A percentile compares a stretch with the other conserved stretches of the same genome.
Conservation (phyloP, 2,329 filamentous ascomycete species). For the Penicillium nordicum region DNA sequence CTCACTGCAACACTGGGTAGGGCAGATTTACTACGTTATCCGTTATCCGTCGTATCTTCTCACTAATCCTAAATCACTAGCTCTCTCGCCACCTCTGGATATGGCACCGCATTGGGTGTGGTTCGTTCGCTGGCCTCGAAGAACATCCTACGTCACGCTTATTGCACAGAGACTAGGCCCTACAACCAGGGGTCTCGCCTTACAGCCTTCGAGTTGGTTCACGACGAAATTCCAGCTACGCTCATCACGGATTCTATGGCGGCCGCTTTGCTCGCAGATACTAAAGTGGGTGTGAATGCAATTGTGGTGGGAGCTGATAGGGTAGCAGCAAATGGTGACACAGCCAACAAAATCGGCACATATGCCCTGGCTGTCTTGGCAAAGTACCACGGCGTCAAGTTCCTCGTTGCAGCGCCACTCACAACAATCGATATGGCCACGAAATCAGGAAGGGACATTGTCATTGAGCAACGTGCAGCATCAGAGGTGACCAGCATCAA, state of each 20-base stretch:
- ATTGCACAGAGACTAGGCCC: constrained; percentile 93
- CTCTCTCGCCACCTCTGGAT: constrained; percentile 94
- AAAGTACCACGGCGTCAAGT: constrained; percentile 82
- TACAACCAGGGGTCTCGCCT: constrained; percentile 97
- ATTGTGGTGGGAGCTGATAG: constrained; percentile 94
- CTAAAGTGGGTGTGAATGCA: constrained; percentile 67
- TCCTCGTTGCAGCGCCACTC: constrained; percentile 88
- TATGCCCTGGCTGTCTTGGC: constrained; percentile 91
- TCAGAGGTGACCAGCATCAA: constrained; percentile 82
- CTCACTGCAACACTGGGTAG: constrained; percentile 95
- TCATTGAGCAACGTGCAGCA: constrained; percentile 81
- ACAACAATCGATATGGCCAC: constrained; percentile 90
- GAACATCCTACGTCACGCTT: constrained; percentile 71
- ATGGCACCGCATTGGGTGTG: constrained; percentile 91
- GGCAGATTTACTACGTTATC: constrained; percentile 16
- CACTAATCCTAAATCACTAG: constrained; percentile 39
- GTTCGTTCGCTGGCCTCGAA: constrained; percentile 74
- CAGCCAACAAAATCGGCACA: constrained; percentile 97
- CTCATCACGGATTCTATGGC: constrained; percentile 97
- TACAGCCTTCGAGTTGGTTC: constrained; percentile 94
- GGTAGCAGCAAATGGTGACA: constrained; percentile 94
- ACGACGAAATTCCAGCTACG: constrained; percentile 85
- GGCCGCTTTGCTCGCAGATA: constrained; percentile 67
- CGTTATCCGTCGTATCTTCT: not conserved
- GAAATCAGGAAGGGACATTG: constrained; percentile 71